Percentiles rank a stretch among this genome's conserved stretches.
phyloP scores from a whole-genome alignment of 2,329 filamentous ascomycete species.

The Raffaelea albimanens region DNA sequence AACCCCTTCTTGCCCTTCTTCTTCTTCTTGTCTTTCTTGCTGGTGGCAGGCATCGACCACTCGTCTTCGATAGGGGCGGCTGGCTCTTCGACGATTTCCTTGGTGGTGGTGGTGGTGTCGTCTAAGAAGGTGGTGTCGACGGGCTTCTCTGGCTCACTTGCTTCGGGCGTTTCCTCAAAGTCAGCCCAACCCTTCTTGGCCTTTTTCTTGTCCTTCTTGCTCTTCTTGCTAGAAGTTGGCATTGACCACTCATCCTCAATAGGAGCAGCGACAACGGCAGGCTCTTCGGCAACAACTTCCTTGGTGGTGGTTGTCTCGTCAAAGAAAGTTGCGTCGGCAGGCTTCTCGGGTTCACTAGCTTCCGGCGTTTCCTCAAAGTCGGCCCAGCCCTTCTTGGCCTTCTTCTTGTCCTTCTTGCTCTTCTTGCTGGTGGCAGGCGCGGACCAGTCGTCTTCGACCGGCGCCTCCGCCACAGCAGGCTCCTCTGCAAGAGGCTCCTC shows the following conservation, averaged over 20 bases:
- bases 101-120: neutral
- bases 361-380: no score
- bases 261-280: no score
- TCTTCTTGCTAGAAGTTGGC: slow-evolving; percentile 3
- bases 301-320: neutral
- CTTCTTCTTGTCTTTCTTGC: slow-evolving; percentile 14
- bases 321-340: neutral
- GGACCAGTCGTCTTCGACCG: neutral
- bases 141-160: neutral
- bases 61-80: neutral
- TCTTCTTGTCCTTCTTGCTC: slow-evolving; percentile 19
- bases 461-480: no score
- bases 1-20: slow-evolving; percentile 15
- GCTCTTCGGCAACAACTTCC: slow-evolving; percentile 1
- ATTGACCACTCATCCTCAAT: neutral
- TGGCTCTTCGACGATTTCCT: neutral
- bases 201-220: slow-evolving; percentile 20
- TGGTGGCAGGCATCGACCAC: neutral
- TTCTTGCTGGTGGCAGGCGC: slow-evolving; percentile 3
- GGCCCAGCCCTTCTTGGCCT: slow-evolving; percentile 1
- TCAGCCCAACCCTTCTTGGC: slow-evolving; percentile 2
- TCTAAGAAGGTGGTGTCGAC: neutral
- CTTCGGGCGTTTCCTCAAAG: no score
- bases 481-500: neutral
- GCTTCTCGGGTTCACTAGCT: neutral